These are phyloP conservation scores for Alternaria consortialis DNA, from an alignment of 2,329 filamentous ascomycete species.

Conservation along the genomic window DNA sequence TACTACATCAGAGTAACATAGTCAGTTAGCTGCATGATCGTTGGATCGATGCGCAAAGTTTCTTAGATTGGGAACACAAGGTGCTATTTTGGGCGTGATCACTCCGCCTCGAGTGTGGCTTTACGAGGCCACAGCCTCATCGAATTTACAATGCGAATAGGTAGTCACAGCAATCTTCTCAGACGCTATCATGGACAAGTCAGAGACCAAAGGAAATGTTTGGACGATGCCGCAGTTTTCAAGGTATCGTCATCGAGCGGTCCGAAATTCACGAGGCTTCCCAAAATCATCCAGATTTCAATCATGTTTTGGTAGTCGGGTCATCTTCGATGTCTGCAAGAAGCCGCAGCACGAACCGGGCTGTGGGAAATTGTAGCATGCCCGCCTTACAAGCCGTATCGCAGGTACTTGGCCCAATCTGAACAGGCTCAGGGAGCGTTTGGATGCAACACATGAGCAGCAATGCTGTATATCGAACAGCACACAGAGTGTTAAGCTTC, in stretches of 20 bases:
- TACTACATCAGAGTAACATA: neutral
- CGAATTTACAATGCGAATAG: neutral
- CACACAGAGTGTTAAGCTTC: neutral
- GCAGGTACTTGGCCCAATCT: neutral
- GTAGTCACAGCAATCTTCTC: neutral
- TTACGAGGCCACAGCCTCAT: conserved; percentile 3
- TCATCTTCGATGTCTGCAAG: neutral
- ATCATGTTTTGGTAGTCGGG: neutral
- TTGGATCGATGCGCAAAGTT: neutral
- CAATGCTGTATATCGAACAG: neutral
- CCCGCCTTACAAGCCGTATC: conserved; percentile 1
- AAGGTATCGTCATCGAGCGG: neutral
- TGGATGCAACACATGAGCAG: neutral
- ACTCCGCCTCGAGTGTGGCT: neutral
- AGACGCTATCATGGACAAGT: neutral
- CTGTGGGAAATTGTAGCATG: conserved; percentile 2
- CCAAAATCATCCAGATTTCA: neutral
- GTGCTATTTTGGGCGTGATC: neutral
- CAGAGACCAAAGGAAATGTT: neutral
- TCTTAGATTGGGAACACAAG: neutral
- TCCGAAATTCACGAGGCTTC: neutral
- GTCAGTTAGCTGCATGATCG: neutral
- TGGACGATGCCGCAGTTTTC: neutral
- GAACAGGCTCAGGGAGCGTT: neutral
- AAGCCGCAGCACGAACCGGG: conserved; percentile 1